A percentile compares a stretch with the other conserved stretches of the same genome.
Conservation (phyloP, 371 early-diverging fungal genomes). For the Smittium mucronatum region DNA sequence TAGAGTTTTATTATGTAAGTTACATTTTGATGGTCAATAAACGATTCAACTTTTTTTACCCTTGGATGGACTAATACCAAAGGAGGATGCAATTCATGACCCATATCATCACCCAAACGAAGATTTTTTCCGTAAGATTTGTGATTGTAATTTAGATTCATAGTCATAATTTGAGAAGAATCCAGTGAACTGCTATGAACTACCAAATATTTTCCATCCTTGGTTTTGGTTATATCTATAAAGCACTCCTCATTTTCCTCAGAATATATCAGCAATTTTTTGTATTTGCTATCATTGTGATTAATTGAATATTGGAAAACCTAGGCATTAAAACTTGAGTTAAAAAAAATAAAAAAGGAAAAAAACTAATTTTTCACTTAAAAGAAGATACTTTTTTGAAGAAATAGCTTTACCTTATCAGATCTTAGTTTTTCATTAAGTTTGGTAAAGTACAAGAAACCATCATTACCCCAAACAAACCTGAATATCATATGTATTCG, state of each 20-base stretch:
- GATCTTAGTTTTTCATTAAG: slow-evolving; percentile 61
- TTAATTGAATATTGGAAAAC: slow-evolving; percentile 16
- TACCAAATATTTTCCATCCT: slow-evolving; percentile 57
- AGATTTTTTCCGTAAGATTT: slow-evolving; percentile 9
- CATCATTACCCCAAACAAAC: slow-evolving; percentile 58
- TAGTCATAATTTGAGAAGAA: slow-evolving; percentile 55
- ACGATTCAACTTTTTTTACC: slow-evolving; percentile 50
- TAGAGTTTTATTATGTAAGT: slow-evolving; percentile 13
- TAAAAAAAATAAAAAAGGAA: slow-evolving; percentile 1
- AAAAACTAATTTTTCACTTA: not conserved
- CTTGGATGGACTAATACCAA: slow-evolving; percentile 40
- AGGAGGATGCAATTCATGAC: too few species aligned
- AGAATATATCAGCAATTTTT: slow-evolving; percentile 51
- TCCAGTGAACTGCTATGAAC: slow-evolving; percentile 61
- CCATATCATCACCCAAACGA: not conserved
- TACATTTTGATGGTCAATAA: slow-evolving; percentile 68
- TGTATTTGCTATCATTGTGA: slow-evolving; percentile 12
- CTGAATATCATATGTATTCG: slow-evolving; percentile 56
- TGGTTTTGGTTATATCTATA: slow-evolving; percentile 66
- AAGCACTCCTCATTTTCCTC: slow-evolving; percentile 54
- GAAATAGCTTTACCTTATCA: slow-evolving; percentile 32
- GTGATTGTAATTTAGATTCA: slow-evolving; percentile 38
- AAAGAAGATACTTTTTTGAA: not conserved
- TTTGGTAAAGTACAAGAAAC: slow-evolving; percentile 55
- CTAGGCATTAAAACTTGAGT: slow-evolving; percentile 7